Evolutionary conservation across 2,329 filamentous ascomycete species (phyloP), one percentile per base, ranked within the genome.

Genomic region (Cladosporium sphaerospermum): DNA sequence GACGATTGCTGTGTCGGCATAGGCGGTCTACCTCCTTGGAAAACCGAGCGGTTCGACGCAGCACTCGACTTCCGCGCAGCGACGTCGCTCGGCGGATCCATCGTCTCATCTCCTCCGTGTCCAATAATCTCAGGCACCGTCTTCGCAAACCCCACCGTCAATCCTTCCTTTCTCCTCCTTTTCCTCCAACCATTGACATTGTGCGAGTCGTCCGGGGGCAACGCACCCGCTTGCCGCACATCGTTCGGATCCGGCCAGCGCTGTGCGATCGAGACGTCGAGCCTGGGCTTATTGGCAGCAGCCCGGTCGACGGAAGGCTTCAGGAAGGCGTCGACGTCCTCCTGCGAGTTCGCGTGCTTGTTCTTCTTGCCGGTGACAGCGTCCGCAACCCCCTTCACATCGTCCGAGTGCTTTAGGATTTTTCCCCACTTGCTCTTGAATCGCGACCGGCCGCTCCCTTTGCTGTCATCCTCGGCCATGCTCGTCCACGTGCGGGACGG

Each of bases 101-200:
- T 83, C 52, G 86, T 85, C 68, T 96, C 90, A 64, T 96, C 92
- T 33, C 92, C 92, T 54, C 92, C 92, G 69, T 92, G 85, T 44
- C 92, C 92, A 64, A 97, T 96, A 57, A 96, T 71, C 44, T 89
- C 86, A 6, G 91, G 90, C 52, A 79, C 76, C 9, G 78, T 79
- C 60, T 88, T 82, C 49, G 79, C 80, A 63, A 96, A 96, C 53
- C 78, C 81, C 34, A 96, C 91, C 4, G 75, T 75, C 56, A 93
- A 74, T 9, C 86, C 86, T 69, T 88, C 88, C 64, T 79, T 81
- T 52, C 72, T 75, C 61, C 73, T 67, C 60, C 62, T 69, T 57
- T 58, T 72, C 32, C 56, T 61, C 46, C 57, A 63, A 14, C 69
- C 52, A 19, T 56, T 59, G 34, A 42, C 37, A 23, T 53, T 54